Evolutionary conservation across 805 yeast genomes (phyloP).

Genomic region (Pichia nakasei): DNA sequence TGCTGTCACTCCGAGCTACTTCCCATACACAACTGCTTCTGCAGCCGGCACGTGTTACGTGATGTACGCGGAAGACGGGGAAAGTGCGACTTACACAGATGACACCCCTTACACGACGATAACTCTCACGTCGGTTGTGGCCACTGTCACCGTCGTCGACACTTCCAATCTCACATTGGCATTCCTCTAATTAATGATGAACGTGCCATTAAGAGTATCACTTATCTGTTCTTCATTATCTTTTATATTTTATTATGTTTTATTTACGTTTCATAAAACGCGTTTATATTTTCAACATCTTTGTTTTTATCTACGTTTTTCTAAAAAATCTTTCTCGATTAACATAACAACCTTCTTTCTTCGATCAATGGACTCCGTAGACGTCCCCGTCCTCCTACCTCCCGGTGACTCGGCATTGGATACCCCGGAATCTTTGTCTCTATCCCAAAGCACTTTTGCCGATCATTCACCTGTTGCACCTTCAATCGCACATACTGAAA

Average conservation of each 20-base stretch:
- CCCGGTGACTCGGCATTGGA: too few relatives aligned
- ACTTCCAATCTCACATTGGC: neutral
- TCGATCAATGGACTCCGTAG: too few relatives aligned
- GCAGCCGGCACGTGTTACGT: constrained; percentile 27
- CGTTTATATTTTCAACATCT: too few relatives aligned
- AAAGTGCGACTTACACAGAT: constrained; percentile 19
- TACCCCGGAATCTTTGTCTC: too few relatives aligned
- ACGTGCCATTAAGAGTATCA: too few relatives aligned
- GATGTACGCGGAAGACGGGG: constrained; percentile 28
- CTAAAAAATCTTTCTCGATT: too few relatives aligned
- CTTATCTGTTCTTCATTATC: too few relatives aligned
- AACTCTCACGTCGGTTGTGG: constrained; percentile 27
- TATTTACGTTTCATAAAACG: too few relatives aligned
- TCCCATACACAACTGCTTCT: constrained; percentile 26
- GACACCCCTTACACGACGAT: constrained; percentile 25
- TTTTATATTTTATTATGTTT: too few relatives aligned
- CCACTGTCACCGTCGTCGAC: constrained; percentile 25
- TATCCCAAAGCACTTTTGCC: constrained; percentile 6
- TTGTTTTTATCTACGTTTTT: too few relatives aligned
- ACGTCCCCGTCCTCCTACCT: constrained; percentile 2
- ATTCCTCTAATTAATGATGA: too few relatives aligned
- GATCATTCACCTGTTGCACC: constrained; percentile 9
- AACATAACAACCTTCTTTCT: too few relatives aligned
- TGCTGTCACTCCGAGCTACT: constrained; percentile 11
- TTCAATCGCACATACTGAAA: constrained; percentile 4